These are phyloP conservation scores for Phyllosticta citribraziliensis DNA, from an alignment of 2,329 filamentous ascomycete genomes.

Conservation along the genomic window DNA sequence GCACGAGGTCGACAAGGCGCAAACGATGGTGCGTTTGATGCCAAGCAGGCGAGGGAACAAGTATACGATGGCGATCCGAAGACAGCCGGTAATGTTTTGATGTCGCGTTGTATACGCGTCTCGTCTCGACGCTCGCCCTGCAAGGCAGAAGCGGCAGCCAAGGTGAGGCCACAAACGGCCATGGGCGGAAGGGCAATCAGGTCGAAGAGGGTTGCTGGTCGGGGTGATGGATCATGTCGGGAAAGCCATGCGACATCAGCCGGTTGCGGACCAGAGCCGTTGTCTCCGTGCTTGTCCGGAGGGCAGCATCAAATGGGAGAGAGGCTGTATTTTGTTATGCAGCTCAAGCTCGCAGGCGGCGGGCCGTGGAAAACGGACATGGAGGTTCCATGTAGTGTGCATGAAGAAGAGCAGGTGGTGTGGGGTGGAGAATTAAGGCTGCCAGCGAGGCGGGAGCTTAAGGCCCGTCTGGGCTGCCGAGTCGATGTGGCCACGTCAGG, in stretches of 20 bases:
- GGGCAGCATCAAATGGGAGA: background rate
- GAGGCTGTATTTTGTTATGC: background rate
- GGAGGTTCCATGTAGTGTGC: background rate
- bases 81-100: background rate
- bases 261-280: background rate
- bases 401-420: background rate
- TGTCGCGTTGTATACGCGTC: background rate
- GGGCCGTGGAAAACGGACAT: background rate
- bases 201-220: background rate
- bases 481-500: background rate
- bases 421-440: background rate
- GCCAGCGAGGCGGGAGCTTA: background rate
- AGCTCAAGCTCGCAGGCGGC: background rate
- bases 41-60: background rate
- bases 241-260: background rate
- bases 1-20: background rate
- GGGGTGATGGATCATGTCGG: background rate
- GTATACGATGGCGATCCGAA: background rate
- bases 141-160: background rate
- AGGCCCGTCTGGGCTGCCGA: background rate
- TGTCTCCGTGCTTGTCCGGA: background rate
- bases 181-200: background rate
- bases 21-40: background rate
- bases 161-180: background rate
- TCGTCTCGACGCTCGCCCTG: background rate